Percentiles rank a stretch among this genome's conserved stretches.
Conservation (phyloP, 73 alveolate species). For the Paramecium sonneborni region DNA sequence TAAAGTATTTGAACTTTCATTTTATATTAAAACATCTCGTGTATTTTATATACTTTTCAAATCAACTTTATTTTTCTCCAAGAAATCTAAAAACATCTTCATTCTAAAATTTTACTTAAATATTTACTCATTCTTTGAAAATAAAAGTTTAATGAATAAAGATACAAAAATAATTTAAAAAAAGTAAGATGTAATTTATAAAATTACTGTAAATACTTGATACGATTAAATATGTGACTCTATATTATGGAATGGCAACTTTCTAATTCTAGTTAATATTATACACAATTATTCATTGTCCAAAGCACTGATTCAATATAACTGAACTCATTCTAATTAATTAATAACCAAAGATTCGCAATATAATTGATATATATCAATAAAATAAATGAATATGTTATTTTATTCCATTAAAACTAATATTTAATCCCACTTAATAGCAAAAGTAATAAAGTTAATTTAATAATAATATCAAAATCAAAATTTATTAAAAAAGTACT, state of each 20-base stretch:
- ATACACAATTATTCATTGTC: conserved; percentile 16
- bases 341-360: neutral
- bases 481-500: neutral
- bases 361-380: neutral
- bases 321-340: neutral
- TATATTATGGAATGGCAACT: neutral
- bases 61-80: neutral
- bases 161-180: neutral
- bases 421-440: neutral
- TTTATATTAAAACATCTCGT: neutral
- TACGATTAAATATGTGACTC: neutral
- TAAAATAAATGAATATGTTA: neutral
- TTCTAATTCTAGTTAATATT: conserved; percentile 9
- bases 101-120: neutral
- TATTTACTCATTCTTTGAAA: neutral
- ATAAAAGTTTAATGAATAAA: neutral
- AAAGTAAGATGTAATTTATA: neutral
- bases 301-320: neutral
- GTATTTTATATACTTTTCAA: neutral
- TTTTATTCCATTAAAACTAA: neutral
- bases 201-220: neutral
- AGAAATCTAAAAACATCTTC: neutral
- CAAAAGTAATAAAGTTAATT: neutral
- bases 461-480: neutral
- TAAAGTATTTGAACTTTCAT: neutral